Percentiles rank a stretch among this genome's conserved stretches.
Evolutionary conservation across 1,284 basidiomycete species (phyloP).

Genomic region (Vanrija sp.): DNA sequence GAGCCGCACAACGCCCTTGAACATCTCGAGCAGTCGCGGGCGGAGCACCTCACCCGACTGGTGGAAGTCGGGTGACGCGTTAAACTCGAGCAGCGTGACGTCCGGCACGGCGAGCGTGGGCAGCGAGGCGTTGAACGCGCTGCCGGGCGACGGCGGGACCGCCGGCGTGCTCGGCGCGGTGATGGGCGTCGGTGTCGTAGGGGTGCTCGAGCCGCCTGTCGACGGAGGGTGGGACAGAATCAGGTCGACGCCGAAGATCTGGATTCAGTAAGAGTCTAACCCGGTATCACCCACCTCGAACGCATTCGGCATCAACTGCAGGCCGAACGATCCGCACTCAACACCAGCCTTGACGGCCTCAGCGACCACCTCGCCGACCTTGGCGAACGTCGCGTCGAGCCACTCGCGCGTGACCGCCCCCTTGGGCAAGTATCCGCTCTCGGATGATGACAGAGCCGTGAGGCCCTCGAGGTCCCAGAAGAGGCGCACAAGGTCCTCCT

Average conservation of each 20-base stretch:
- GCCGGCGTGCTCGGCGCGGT: neutral
- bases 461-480: slow-evolving; percentile 70
- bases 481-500: slow-evolving; percentile 58
- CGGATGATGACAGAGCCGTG: slow-evolving; percentile 47
- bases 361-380: slow-evolving; percentile 64
- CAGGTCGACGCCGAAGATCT: slow-evolving; percentile 85
- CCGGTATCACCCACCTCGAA: slow-evolving; percentile 62
- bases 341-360: slow-evolving; percentile 83
- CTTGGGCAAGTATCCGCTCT: slow-evolving; percentile 3
- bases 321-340: slow-evolving; percentile 56
- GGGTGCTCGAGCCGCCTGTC: neutral
- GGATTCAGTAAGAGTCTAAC: neutral
- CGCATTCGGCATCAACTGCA: slow-evolving; percentile 77
- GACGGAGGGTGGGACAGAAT: slow-evolving; percentile 60
- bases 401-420: slow-evolving; percentile 53
- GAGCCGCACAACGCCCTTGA: slow-evolving; percentile 64
- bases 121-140: too few relatives aligned
- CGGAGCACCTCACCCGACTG: slow-evolving; percentile 76
- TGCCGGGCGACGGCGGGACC: neutral
- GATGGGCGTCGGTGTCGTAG: neutral
- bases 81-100: slow-evolving; percentile 82
- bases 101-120: slow-evolving; percentile 51
- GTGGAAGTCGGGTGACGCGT: slow-evolving; percentile 94
- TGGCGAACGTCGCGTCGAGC: slow-evolving; percentile 58
- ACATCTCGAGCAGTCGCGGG: slow-evolving; percentile 74